Base-by-base conservation (phyloP, 495 filamentous ascomycete genomes). In the Lepidopterella palustris region DNA sequence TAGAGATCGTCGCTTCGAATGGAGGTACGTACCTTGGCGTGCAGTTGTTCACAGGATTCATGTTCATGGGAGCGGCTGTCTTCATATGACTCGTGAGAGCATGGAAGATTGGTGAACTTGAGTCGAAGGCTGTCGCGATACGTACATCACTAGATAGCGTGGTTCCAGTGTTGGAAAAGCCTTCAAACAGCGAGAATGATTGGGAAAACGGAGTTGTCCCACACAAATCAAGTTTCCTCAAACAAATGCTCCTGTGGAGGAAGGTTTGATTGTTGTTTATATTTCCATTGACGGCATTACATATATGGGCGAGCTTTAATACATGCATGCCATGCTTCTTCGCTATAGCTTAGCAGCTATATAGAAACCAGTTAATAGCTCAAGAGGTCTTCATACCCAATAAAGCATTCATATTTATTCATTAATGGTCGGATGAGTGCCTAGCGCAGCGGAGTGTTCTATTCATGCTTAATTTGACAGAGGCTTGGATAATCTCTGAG, bases 31-130 rank as follows among this genome's bases (percentile, higher is more conserved):
- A 87, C 64, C 73, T 85, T 1, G 76, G 79, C 24, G 81, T 85
- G 4, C 86, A 88, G 68, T 70, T 88, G 20, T 88, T 86, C 61
- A 79, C 83, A 0, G 86, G 84, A 0, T 79, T 85, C 56, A 79
- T 84, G 76, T 88, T 86, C 67, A 72, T 87, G 15, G 83, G 73
- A 0, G 85, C 79, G 24, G 77, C 84, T 0, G 26, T 74, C 0
- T 84, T 79, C 63, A 69, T 83, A 69, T 78, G 74, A 72, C 61
- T 80, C 3, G 64, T 85, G 55, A 66, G 83, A 48, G 78, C 72
- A 4, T 86, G 83, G 85, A 85, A 84, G 68, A 74, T 87, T 25
- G 77, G 76, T 1, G 80, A 84, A 32, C 45, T 82, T 27, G 76
- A 82, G 64, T 52, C 55, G 54, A 39, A 61, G 55, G 63, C 57